These are phyloP conservation scores for Talaromyces marneffei DNA, from an alignment of 2,329 filamentous ascomycete genomes.

Conservation along the genomic window DNA sequence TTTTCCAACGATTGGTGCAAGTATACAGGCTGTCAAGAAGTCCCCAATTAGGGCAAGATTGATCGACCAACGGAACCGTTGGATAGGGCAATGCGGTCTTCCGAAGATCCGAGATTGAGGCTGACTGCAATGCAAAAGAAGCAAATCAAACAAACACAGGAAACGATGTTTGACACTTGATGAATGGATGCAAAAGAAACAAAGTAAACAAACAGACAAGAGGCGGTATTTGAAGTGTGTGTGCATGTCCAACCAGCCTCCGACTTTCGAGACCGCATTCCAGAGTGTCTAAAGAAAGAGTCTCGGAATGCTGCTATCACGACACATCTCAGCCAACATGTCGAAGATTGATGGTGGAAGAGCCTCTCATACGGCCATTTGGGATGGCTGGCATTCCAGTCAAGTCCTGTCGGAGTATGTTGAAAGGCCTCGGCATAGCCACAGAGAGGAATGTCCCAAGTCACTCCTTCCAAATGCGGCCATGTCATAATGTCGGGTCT, in stretches of 20 bases:
- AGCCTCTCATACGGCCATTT: constrained; percentile 16
- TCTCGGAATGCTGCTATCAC: constrained; percentile 26
- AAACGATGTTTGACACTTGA: constrained; percentile 27
- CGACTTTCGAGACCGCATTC: constrained; percentile 32
- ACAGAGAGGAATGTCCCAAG: constrained; percentile 31
- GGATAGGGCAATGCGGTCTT: constrained; percentile 1
- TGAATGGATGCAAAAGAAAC: constrained; percentile 35
- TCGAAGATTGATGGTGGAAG: constrained; percentile 11
- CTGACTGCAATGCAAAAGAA: constrained; percentile 11
- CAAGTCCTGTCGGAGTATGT: constrained; percentile 16
- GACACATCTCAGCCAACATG: constrained; percentile 7
- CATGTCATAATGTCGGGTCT: constrained; percentile 20
- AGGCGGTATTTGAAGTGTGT: constrained; percentile 34
- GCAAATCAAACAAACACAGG: constrained; percentile 17
- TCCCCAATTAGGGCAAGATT: constrained; percentile 15
- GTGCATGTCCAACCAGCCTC: constrained; percentile 29
- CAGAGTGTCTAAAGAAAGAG: constrained; percentile 27
- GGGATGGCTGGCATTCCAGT: constrained; percentile 25
- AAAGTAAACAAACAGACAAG: constrained; percentile 40
- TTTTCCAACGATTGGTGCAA: constrained; percentile 28
- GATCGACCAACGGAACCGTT: constrained; percentile 17
- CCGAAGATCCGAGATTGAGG: constrained; percentile 6
- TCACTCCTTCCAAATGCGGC: constrained; percentile 31
- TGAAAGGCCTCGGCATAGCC: constrained; percentile 19
- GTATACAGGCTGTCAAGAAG: constrained; percentile 15